Conservation (phyloP, 257 asterid species). For the Nicotiana undulata region DNA sequence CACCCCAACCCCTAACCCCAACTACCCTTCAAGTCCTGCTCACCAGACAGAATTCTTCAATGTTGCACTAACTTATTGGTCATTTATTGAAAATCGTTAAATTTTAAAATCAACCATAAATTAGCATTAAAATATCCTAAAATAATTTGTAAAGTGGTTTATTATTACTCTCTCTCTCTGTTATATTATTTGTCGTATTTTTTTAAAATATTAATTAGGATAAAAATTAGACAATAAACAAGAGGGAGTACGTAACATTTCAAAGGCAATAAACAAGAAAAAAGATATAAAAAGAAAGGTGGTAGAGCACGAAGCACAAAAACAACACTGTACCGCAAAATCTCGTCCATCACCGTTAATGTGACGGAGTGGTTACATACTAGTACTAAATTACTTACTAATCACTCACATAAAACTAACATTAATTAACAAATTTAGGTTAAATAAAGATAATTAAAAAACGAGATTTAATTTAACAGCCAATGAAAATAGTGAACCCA, state of each 20-base stretch:
- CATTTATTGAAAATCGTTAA: background rate
- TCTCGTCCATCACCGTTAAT: constrained; percentile 25
- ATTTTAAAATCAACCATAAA: background rate
- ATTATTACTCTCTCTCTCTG: background rate
- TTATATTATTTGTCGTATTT: too few relatives aligned
- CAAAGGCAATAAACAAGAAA: background rate
- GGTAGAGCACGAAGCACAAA: constrained; percentile 20
- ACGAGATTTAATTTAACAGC: background rate
- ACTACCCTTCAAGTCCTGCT: background rate
- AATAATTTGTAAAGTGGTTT: background rate
- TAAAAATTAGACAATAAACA: too few relatives aligned
- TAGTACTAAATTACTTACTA: background rate
- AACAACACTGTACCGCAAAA: constrained; percentile 16
- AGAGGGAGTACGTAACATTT: background rate
- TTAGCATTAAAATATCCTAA: background rate
- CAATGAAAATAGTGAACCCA: background rate
- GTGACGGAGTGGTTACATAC: constrained; percentile 16
- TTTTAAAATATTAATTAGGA: too few relatives aligned
- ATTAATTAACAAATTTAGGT: constrained; percentile 4
- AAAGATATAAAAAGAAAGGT: background rate
- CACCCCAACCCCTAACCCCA: background rate
- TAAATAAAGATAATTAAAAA: background rate
- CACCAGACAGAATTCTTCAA: background rate
- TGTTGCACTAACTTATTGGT: background rate
- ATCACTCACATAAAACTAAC: constrained; percentile 5